Evolutionary conservation across 2,329 filamentous ascomycete genomes (phyloP).

Genomic region (Neurospora sp.): DNA sequence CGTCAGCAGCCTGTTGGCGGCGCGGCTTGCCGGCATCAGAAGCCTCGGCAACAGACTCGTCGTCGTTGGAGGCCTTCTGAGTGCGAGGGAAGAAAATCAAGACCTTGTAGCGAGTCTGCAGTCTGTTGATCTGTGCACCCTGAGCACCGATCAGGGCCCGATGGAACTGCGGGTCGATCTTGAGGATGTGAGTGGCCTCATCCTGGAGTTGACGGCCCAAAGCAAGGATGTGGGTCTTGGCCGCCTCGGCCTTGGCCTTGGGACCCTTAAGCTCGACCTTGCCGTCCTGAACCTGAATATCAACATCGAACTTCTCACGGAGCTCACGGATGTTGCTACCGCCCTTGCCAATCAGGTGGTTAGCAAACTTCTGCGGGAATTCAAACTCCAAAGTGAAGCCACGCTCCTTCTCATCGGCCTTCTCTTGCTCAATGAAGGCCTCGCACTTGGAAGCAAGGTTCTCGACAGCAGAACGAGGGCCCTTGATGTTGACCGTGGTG

Average conservation of each 20-base stretch:
- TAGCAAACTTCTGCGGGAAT: constrained; percentile 90
- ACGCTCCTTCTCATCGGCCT: constrained; percentile 87
- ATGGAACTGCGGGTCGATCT: constrained; percentile 90
- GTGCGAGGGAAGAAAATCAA: constrained; percentile 84
- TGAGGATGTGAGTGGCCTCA: constrained; percentile 76
- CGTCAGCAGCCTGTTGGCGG: constrained; percentile 70
- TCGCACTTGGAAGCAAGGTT: constrained; percentile 63
- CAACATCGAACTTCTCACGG: constrained; percentile 57
- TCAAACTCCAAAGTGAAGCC: constrained; percentile 80
- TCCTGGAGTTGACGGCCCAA: constrained; percentile 80
- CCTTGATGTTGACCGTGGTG: constrained; percentile 61
- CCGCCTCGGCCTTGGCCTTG: constrained; percentile 84
- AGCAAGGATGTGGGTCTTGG: constrained; percentile 70
- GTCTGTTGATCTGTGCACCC: constrained; percentile 79
- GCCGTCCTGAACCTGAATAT: constrained; percentile 85
- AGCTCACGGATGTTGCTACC: constrained; percentile 58
- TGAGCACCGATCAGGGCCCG: constrained; percentile 85
- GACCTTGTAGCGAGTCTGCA: constrained; percentile 88
- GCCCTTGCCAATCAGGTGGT: constrained; percentile 65
- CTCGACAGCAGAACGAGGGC: constrained; percentile 63
- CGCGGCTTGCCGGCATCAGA: constrained; percentile 58
- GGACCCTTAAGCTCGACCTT: constrained; percentile 94
- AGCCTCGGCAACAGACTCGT: constrained; percentile 60
- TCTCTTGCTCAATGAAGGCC: constrained; percentile 76
- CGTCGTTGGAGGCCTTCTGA: constrained; percentile 56